Evolutionary conservation across 1,284 basidiomycete genomes (phyloP).

Genomic region (Fomitopsis palustris): DNA sequence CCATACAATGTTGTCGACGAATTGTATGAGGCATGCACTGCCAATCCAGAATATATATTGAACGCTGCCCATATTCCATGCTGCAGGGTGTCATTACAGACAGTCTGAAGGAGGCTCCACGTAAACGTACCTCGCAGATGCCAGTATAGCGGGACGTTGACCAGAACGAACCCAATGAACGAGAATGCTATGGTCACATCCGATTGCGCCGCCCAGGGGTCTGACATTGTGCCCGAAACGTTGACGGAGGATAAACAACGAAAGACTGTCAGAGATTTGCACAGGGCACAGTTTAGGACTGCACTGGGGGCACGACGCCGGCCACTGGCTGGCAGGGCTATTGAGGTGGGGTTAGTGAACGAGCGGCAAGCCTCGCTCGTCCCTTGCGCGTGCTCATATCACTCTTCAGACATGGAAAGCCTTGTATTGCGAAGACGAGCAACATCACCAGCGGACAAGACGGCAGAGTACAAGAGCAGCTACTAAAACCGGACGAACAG

Average conservation of each 20-base stretch:
- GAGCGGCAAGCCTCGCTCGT: neutral
- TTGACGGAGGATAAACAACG: neutral
- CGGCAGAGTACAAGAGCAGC: neutral
- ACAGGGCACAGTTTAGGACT: neutral
- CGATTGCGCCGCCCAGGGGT: constrained; percentile 1
- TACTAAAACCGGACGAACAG: neutral
- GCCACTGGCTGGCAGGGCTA: neutral
- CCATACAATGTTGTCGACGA: constrained; percentile 69
- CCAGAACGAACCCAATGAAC: constrained; percentile 47
- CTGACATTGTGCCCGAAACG: neutral
- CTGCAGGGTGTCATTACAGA: constrained; percentile 10
- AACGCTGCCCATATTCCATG: constrained; percentile 56
- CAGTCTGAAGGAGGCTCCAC: neutral
- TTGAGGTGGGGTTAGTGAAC: neutral
- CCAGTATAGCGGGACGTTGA: constrained; percentile 53
- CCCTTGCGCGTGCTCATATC: neutral
- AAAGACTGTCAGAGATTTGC: neutral
- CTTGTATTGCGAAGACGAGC: neutral
- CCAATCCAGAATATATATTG: constrained; percentile 62
- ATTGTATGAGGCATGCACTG: constrained; percentile 50
- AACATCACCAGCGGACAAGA: neutral
- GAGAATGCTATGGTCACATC: constrained; percentile 28
- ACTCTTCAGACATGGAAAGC: neutral
- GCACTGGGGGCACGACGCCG: too few species aligned
- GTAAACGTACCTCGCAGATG: constrained; percentile 46